A percentile compares a stretch with the other conserved stretches of the same genome.
phyloP scores from a whole-genome alignment of 352 stramenopile species.

The Phytophthora vignae region DNA sequence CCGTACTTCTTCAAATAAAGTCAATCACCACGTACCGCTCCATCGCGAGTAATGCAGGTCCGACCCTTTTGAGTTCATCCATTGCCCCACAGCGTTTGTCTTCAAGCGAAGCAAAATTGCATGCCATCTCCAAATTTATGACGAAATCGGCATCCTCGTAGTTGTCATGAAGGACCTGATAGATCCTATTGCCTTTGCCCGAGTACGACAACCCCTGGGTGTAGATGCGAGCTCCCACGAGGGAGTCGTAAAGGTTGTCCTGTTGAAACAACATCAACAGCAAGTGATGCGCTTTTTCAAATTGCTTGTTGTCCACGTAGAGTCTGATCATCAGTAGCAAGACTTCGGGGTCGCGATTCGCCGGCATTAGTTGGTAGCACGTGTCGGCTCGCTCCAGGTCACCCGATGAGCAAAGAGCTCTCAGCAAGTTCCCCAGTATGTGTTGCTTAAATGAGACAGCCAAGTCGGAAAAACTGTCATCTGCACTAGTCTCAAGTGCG shows the following conservation, averaged over 20 bases:
- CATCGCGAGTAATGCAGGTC: slow-evolving; percentile 32
- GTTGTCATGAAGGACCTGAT: slow-evolving; percentile 64
- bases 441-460: slow-evolving; percentile 50
- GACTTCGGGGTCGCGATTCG: slow-evolving; percentile 38
- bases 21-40: slow-evolving; percentile 31
- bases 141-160: slow-evolving; percentile 62
- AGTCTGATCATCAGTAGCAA: slow-evolving; percentile 69
- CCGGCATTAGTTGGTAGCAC: slow-evolving; percentile 62
- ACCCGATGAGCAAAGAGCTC: slow-evolving; percentile 49
- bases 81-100: slow-evolving; percentile 46
- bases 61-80: slow-evolving; percentile 50
- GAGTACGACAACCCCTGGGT: slow-evolving; percentile 55
- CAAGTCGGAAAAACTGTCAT: slow-evolving; percentile 34
- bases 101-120: slow-evolving; percentile 50
- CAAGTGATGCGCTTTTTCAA: slow-evolving; percentile 56
- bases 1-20: background rate
- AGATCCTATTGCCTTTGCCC: slow-evolving; percentile 64
- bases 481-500: slow-evolving; percentile 44
- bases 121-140: slow-evolving; percentile 78
- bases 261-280: slow-evolving; percentile 65
- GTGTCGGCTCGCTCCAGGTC: slow-evolving; percentile 70
- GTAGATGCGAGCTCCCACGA: slow-evolving; percentile 56
- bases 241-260: slow-evolving; percentile 52
- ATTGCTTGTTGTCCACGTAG: slow-evolving; percentile 51
- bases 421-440: slow-evolving; percentile 56